A percentile compares a stretch with the other conserved stretches of the same genome.
Evolutionary conservation across 2,329 filamentous ascomycete genomes (phyloP).

Genomic region (Hypoxylon sp.): DNA sequence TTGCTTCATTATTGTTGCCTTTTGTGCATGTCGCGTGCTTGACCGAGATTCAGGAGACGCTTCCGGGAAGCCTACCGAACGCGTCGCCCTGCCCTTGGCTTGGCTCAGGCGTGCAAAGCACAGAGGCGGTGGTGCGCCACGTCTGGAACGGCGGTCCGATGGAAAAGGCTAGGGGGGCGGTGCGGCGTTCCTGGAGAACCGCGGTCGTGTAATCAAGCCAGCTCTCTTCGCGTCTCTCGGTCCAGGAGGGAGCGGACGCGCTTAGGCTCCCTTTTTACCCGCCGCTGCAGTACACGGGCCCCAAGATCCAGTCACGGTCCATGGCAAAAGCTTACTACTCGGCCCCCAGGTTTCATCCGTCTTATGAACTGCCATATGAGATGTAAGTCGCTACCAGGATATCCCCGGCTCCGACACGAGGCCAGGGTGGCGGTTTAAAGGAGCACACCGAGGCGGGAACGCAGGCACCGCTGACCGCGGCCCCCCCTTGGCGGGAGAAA

Average conservation of each 20-base stretch:
- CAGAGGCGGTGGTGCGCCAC: conserved; percentile 14
- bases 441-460: not conserved
- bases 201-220: not conserved
- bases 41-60: conserved; percentile 18
- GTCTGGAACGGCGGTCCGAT: conserved; percentile 39
- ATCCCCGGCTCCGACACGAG: conserved; percentile 11
- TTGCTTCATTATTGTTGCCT: not conserved
- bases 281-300: conserved; percentile 3
- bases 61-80: conserved; percentile 16
- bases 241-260: not conserved
- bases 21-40: not conserved
- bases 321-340: conserved; percentile 4
- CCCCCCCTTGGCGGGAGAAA: not conserved
- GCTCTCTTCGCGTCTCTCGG: not conserved
- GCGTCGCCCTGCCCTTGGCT: conserved; percentile 4
- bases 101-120: conserved; percentile 23
- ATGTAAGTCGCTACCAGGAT: conserved; percentile 12
- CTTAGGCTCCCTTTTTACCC: conserved; percentile 1
- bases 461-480: not conserved
- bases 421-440: not conserved
- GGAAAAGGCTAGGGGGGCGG: conserved; percentile 20
- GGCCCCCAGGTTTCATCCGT: conserved; percentile 26
- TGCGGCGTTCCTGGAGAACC: conserved; percentile 10
- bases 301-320: not conserved
- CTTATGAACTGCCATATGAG: conserved; percentile 23